Conservation (phyloP, 768 basidiomycete genomes). For the Xerocomus brunneocitrinus region DNA sequence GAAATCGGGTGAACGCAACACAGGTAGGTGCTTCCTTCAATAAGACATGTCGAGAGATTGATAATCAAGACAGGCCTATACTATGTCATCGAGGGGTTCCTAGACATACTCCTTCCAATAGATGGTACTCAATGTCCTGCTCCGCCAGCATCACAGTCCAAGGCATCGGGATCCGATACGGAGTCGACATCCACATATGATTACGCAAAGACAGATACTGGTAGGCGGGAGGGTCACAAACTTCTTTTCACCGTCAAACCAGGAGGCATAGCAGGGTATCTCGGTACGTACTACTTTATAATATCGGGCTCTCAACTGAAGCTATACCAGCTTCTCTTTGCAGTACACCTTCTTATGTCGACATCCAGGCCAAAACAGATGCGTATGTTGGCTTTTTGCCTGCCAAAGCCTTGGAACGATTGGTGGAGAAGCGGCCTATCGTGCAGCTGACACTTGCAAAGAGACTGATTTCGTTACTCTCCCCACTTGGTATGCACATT, state of each 20-base stretch:
- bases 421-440: constrained; percentile 92
- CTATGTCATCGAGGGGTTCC: constrained; percentile 93
- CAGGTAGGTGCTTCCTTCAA: constrained; percentile 46
- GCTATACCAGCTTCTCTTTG: constrained; percentile 69
- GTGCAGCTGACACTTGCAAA: constrained; percentile 94
- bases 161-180: constrained; percentile 26
- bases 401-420: constrained; percentile 77
- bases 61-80: constrained; percentile 56
- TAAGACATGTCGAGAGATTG: not conserved
- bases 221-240: constrained; percentile 45
- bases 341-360: constrained; percentile 90
- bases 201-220: constrained; percentile 22
- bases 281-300: constrained; percentile 48
- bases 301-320: constrained; percentile 1
- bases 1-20: constrained; percentile 84
- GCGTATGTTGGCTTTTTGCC: constrained; percentile 97
- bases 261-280: constrained; percentile 95
- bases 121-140: constrained; percentile 7
- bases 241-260: constrained; percentile 93
- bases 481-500: constrained; percentile 69
- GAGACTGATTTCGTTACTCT: constrained; percentile 90
- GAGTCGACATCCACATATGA: constrained; percentile 37
- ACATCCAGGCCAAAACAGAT: constrained; percentile 95
- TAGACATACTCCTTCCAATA: constrained; percentile 80
- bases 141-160: constrained; percentile 14